A percentile compares a stretch with the other conserved stretches of the same genome.
Evolutionary conservation across 2,329 filamentous ascomycete species (phyloP).

Genomic region (Cladophialophora carrionii): DNA sequence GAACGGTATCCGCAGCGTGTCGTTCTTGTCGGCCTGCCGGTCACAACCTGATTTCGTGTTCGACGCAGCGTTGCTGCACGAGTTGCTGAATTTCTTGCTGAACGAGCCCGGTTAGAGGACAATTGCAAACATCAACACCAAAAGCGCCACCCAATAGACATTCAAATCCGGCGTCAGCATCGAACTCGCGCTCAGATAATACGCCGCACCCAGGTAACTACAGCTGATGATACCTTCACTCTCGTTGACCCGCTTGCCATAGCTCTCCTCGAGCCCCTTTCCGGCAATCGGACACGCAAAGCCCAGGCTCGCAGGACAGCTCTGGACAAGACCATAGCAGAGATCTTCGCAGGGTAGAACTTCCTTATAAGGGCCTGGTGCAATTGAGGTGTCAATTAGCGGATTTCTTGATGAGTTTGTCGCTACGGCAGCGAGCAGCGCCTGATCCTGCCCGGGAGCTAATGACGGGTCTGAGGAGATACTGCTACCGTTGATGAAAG

Average conservation of each 20-base stretch:
- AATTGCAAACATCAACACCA: slow-evolving; percentile 23
- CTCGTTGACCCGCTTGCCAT: slow-evolving; percentile 50
- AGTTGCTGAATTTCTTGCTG: not conserved
- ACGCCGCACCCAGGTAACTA: slow-evolving; percentile 65
- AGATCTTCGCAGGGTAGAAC: slow-evolving; percentile 84
- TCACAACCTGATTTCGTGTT: not conserved
- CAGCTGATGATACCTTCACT: slow-evolving; percentile 53
- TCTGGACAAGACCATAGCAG: slow-evolving; percentile 83
- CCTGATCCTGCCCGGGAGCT: slow-evolving; percentile 23
- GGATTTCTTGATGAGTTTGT: slow-evolving; percentile 67
- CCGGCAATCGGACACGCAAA: slow-evolving; percentile 71
- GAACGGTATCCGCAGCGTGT: not conserved
- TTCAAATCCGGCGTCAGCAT: slow-evolving; percentile 9
- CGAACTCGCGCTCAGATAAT: slow-evolving; percentile 50
- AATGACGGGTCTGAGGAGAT: slow-evolving; percentile 44
- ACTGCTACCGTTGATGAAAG: slow-evolving; percentile 70
- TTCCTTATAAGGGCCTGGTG: slow-evolving; percentile 91
- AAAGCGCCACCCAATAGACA: slow-evolving; percentile 12
- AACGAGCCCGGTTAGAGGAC: slow-evolving; percentile 1
- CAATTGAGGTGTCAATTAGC: slow-evolving; percentile 70
- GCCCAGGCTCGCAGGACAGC: slow-evolving; percentile 74
- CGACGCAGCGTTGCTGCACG: not conserved
- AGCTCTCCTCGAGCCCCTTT: slow-evolving; percentile 54
- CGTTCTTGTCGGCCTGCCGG: not conserved
- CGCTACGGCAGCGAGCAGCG: slow-evolving; percentile 43